phyloP scores from a whole-genome alignment of 192 early-diverging fungal genomes.

The Mortierella claussenii region DNA sequence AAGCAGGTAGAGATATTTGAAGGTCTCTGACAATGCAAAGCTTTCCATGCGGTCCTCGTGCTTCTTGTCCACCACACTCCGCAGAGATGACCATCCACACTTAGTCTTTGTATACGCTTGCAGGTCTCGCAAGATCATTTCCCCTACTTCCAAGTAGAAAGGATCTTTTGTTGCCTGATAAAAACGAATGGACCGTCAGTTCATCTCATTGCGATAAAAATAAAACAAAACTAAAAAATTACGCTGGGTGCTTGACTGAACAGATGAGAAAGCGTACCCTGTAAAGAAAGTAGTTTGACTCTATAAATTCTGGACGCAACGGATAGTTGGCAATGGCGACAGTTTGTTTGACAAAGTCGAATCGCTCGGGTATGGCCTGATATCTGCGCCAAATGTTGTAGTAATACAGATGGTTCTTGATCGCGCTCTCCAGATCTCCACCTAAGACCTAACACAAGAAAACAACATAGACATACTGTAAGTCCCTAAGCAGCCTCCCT shows the following conservation, averaged over 20 bases:
- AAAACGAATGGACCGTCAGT: no score
- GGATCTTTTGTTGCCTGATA: slow-evolving; percentile 84
- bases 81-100: slow-evolving; percentile 86
- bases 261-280: slow-evolving; percentile 40
- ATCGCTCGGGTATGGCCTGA: slow-evolving; percentile 88
- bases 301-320: slow-evolving; percentile 92
- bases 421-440: slow-evolving; percentile 89
- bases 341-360: slow-evolving; percentile 74
- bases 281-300: slow-evolving; percentile 94
- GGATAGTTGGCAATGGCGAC: slow-evolving; percentile 82
- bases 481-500: no score
- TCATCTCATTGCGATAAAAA: no score
- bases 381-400: slow-evolving; percentile 91
- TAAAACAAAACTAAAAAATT: background rate
- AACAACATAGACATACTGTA: no score
- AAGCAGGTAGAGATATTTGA: slow-evolving; percentile 97
- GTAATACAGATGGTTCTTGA: slow-evolving; percentile 83
- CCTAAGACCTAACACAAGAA: slow-evolving; percentile 68
- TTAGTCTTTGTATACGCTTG: slow-evolving; percentile 70
- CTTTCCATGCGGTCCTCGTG: slow-evolving; percentile 94
- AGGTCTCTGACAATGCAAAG: slow-evolving; percentile 92
- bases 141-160: slow-evolving; percentile 91
- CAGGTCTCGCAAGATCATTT: slow-evolving; percentile 85
- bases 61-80: slow-evolving; percentile 68
- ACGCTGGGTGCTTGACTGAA: background rate